Evolutionary conservation across 108 stramenopile genomes (phyloP).

Genomic region (Schizochytrium sp.): DNA sequence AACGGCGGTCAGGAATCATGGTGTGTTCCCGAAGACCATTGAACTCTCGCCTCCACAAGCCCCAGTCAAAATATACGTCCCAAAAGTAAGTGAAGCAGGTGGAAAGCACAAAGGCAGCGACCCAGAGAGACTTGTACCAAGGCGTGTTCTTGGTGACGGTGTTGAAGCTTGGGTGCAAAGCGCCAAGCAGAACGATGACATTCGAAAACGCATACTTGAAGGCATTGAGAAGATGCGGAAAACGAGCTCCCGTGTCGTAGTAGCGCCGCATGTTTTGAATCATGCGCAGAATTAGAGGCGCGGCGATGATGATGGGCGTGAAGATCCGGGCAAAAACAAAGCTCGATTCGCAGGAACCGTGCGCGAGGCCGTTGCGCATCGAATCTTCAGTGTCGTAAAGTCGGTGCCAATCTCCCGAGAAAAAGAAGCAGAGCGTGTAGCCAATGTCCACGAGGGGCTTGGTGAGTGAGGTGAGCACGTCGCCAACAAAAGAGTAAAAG

Average conservation of each 20-base stretch:
- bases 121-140: not conserved
- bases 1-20: not conserved
- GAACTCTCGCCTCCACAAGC: not conserved
- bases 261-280: conserved; percentile 7
- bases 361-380: not conserved
- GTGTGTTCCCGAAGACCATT: not conserved
- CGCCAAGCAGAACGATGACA: not conserved
- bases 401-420: not conserved
- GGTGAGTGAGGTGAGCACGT: not conserved
- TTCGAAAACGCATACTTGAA: not conserved
- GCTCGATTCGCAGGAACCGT: not conserved
- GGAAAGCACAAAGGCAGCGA: not conserved
- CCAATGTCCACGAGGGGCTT: not conserved
- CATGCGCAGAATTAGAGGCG: not conserved
- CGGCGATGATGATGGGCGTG: not conserved
- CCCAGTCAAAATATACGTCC: not conserved
- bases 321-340: not conserved
- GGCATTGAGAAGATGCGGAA: not conserved
- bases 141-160: not conserved
- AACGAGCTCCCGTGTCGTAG: not conserved
- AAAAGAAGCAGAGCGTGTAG: conserved; percentile 5
- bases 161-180: not conserved
- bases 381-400: not conserved
- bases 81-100: not conserved
- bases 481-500: not conserved